Base-by-base conservation (phyloP, 2,329 filamentous ascomycete genomes). In the Verticillium albo-atrum region DNA sequence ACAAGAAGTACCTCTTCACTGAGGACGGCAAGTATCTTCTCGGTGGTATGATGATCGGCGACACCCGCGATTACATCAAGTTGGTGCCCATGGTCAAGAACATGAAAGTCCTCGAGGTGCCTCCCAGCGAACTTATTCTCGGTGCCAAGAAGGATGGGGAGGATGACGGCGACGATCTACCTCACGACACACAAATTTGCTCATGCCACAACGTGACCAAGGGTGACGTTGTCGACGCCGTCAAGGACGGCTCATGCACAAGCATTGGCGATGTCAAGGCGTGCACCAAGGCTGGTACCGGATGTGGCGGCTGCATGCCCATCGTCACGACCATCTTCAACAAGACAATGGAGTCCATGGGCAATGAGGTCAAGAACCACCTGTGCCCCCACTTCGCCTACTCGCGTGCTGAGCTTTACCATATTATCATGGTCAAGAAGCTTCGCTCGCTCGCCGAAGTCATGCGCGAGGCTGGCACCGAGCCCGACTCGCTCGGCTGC, bases 41-140 rank as follows among this genome's bases (percentile, higher is more conserved):
- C 0, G 92, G 92, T n/a, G 93, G 92, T 4, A 97, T 97, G 91
- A 96, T 97, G 91, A 95, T 97, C 62, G 93, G 92, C 42, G 92
- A 97, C 68, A 96, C 91, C 0, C 89, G 85, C 63, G 92, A 97
- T 75, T 97, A 96, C 69, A 84, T 96, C 75, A 96, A 94, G 72
- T 77, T 97, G 25, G 90, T 96, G 1, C 89, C 91, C 1, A 87
- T 96, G 80, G 91, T 95, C 58, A 96, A 93, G 77, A 88, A 85
- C 64, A 89, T 92, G 70, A 96, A 93, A 71, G 79, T 82, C 62
- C 81, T 97, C 1, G 90, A 96, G 15, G 78, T 91, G 0, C 85
- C 91, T 0, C 92, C 92, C 0, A 86, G 89, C 55, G 87, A 96
- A 71, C 87, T 97, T 59, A 96, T 97, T 63, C 78, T 97, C 2